Evolutionary conservation across 2,329 filamentous ascomycete species (phyloP).

Genomic region (Ophioceras dolichostomum): DNA sequence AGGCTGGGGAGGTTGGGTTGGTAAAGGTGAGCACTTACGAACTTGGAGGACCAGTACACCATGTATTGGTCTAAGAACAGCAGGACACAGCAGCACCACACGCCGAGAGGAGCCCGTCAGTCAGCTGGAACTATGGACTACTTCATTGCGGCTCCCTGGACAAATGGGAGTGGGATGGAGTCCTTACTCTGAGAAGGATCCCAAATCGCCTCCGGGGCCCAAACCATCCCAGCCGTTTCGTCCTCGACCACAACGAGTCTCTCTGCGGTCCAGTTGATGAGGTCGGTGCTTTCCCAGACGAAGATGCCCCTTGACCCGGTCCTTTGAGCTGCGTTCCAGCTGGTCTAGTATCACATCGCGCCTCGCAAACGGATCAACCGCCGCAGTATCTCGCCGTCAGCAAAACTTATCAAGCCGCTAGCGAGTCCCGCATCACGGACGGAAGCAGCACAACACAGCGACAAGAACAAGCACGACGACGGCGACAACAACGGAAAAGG

Average conservation of each 20-base stretch:
- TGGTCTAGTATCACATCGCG: conserved; percentile 23
- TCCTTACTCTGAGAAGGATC: conserved; percentile 26
- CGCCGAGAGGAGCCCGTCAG: neutral
- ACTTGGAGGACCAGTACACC: conserved; percentile 34
- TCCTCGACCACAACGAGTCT: conserved; percentile 37
- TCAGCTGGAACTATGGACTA: too few relatives aligned
- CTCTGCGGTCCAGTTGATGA: conserved; percentile 35
- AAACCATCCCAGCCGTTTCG: conserved; percentile 42
- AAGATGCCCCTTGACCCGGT: conserved; percentile 39
- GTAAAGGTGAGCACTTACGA: conserved; percentile 16
- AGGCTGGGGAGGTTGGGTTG: neutral
- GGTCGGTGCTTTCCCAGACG: conserved; percentile 40
- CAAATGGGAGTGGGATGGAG: too few relatives aligned
- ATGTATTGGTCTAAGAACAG: conserved; percentile 28
- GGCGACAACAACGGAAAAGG: too few relatives aligned
- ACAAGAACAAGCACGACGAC: too few relatives aligned
- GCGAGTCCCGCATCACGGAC: too few relatives aligned
- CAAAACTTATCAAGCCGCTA: too few relatives aligned
- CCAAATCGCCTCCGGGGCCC: conserved; percentile 44
- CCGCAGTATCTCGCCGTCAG: too few relatives aligned
- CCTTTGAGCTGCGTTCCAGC: conserved; percentile 37
- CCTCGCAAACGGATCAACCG: too few relatives aligned
- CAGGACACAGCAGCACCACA: too few relatives aligned
- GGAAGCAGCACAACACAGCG: too few relatives aligned
- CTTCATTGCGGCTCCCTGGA: too few relatives aligned